Evolutionary conservation across 176 grass and related monocot species (phyloP).

Genomic region (Typha latifolia): DNA sequence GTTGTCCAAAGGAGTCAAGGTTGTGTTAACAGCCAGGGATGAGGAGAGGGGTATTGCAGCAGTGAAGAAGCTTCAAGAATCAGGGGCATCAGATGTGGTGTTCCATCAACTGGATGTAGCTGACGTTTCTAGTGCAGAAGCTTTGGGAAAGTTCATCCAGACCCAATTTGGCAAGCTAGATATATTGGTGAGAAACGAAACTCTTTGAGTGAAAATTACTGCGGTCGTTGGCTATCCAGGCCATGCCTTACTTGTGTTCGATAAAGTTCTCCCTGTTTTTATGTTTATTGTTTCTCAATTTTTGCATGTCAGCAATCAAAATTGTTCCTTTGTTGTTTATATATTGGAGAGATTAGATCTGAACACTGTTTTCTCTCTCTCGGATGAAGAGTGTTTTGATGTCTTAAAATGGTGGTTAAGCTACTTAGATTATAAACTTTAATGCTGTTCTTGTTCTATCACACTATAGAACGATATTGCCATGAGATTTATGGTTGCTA

Average conservation of each 20-base stretch:
- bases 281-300: no score
- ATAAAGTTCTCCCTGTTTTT: not conserved
- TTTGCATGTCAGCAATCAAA: no score
- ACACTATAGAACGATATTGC: no score
- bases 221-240: no score
- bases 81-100: constrained; percentile 5
- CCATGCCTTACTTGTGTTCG: not conserved
- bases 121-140: constrained; percentile 22
- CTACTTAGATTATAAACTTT: no score
- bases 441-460: no score
- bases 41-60: constrained; percentile 32
- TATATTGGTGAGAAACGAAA: constrained; percentile 7
- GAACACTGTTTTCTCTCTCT: no score
- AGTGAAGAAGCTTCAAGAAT: constrained; percentile 14
- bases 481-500: no score
- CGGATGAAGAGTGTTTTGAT: no score
- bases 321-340: no score
- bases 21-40: constrained; percentile 41
- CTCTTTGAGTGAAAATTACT: not conserved
- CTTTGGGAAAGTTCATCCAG: constrained; percentile 29
- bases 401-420: no score
- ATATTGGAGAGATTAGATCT: no score
- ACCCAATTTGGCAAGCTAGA: constrained; percentile 34
- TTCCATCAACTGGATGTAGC: constrained; percentile 50
- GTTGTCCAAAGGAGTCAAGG: constrained; percentile 21